Base-by-base conservation (phyloP, 2,329 filamentous ascomycete species). In the Xylaria sp. region DNA sequence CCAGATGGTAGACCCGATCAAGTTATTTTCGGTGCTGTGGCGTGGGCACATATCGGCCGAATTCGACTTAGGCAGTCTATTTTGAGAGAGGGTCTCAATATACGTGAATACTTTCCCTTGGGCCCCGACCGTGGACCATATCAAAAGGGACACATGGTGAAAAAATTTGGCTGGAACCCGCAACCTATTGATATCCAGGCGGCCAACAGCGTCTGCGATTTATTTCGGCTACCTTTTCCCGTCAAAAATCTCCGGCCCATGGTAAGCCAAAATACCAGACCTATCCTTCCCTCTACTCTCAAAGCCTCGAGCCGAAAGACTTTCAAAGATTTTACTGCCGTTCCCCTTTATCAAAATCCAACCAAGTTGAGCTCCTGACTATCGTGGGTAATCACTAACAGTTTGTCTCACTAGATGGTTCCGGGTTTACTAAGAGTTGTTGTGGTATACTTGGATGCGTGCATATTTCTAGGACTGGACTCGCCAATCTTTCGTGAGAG, bases 1-100 rank as follows among this genome's bases (percentile, higher is more conserved):
- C 69, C 73, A 3, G 70, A 75, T 29, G 76, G 75, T 21, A 68
- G 72, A 19, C 69, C 75, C 1, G 77, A 79, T 44, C 72, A 78
- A 62, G 67, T 79, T 19, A 70, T 79, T 31, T 76, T 77, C 38
- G 72, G 73, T 27, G 74, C 75, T 4, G 70, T 78, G 17, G 71
- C 68, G 10, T 70, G 75, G 35, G 72, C 75, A 25, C 72, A 78
- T 58, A 68, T 70, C 77, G 69, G 68, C 48, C 70, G 73, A 33
- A 66, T 75, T 31, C 64, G 67, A 25, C 64, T 75, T 10, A 65
- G 72, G 51, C 70, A 73, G 54, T 67, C 67, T 6, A 52, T 60
- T 15, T 61, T 67, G 10, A 68, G 73, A 44, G 64, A 64, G 13
- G 68, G 70, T 10, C 66, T 75, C 19, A 71, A 73, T 43, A 62